Percentiles rank a stretch among this genome's conserved stretches.
Evolutionary conservation across 768 basidiomycete genomes (phyloP).

Genomic region (Russula ochroleuca): DNA sequence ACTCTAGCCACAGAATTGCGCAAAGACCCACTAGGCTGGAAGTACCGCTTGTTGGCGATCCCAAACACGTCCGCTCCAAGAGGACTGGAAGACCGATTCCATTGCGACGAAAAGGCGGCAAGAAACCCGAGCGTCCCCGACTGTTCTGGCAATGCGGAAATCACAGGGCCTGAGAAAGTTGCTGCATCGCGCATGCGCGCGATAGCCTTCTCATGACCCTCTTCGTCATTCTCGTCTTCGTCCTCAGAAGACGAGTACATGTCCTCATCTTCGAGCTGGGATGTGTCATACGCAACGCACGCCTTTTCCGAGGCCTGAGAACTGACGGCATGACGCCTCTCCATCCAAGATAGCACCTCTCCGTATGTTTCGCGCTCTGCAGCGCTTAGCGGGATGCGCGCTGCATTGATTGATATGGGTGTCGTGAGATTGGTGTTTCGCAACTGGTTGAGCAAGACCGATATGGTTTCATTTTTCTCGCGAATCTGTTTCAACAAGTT

Average conservation of each 20-base stretch:
- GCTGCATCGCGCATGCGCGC: conserved; percentile 10
- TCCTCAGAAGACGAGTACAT: conserved; percentile 30
- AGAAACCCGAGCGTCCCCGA: conserved; percentile 22
- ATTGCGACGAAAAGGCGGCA: conserved; percentile 21
- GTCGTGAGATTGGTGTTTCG: conserved; percentile 33
- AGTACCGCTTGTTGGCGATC: conserved; percentile 25
- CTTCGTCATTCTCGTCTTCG: conserved; percentile 27
- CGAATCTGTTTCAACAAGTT: conserved; percentile 34
- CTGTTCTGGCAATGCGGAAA: conserved; percentile 9
- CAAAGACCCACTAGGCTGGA: conserved; percentile 21
- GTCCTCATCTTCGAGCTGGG: conserved; percentile 34
- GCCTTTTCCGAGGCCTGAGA: conserved; percentile 26
- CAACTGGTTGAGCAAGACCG: conserved; percentile 30
- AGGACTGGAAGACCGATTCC: conserved; percentile 5
- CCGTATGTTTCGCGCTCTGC: conserved; percentile 32
- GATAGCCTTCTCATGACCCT: conserved; percentile 11
- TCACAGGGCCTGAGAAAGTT: neutral
- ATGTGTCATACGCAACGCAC: conserved; percentile 32
- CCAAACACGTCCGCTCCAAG: conserved; percentile 11
- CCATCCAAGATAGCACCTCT: conserved; percentile 34
- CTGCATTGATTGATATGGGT: conserved; percentile 33
- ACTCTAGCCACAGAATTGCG: neutral
- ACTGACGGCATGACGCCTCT: conserved; percentile 30
- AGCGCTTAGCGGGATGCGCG: conserved; percentile 29
- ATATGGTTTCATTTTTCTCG: conserved; percentile 33